Percentiles rank a stretch among this genome's conserved stretches.
Evolutionary conservation across 2,329 filamentous ascomycete species (phyloP).

Genomic region (Aspergillus intermedius): DNA sequence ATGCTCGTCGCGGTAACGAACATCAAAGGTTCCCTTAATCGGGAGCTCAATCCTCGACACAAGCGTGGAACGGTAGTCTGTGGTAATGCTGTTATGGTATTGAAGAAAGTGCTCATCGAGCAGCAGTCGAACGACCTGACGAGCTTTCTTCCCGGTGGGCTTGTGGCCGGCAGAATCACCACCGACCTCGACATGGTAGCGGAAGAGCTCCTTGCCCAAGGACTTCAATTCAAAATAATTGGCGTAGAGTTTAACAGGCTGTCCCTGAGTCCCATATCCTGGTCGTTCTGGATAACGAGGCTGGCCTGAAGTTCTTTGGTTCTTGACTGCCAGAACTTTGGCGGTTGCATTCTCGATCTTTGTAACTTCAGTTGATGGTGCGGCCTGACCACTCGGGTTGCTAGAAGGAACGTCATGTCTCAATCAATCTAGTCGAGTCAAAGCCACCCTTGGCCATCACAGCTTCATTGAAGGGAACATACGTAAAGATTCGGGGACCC

Average conservation of each 20-base stretch:
- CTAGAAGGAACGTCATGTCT: neutral
- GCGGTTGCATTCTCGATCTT: constrained; percentile 23
- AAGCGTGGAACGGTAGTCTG: constrained; percentile 35
- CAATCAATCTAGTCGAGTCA: neutral
- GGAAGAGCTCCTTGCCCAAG: constrained; percentile 31
- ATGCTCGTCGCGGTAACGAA: constrained; percentile 31
- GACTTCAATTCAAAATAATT: constrained; percentile 36
- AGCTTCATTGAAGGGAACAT: constrained; percentile 9
- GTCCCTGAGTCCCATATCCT: constrained; percentile 31
- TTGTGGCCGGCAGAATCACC: constrained; percentile 19
- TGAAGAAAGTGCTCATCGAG: constrained; percentile 30
- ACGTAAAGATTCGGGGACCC: constrained; percentile 25
- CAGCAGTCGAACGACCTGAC: constrained; percentile 44
- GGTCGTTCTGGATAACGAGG: constrained; percentile 29
- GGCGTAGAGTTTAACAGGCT: constrained; percentile 27
- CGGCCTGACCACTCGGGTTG: constrained; percentile 17
- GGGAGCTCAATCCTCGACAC: constrained; percentile 27
- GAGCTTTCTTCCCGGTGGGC: constrained; percentile 38
- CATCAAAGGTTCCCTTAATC: constrained; percentile 16
- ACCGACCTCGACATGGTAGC: constrained; percentile 35
- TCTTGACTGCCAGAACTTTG: constrained; percentile 16
- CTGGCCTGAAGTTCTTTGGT: constrained; percentile 9
- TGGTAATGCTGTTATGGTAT: constrained; percentile 26
- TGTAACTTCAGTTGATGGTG: constrained; percentile 18
- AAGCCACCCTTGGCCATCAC: neutral